Evolutionary conservation across 352 stramenopile species (phyloP), one percentile per base, ranked within the genome.

Genomic region (Phytophthora syringae): DNA sequence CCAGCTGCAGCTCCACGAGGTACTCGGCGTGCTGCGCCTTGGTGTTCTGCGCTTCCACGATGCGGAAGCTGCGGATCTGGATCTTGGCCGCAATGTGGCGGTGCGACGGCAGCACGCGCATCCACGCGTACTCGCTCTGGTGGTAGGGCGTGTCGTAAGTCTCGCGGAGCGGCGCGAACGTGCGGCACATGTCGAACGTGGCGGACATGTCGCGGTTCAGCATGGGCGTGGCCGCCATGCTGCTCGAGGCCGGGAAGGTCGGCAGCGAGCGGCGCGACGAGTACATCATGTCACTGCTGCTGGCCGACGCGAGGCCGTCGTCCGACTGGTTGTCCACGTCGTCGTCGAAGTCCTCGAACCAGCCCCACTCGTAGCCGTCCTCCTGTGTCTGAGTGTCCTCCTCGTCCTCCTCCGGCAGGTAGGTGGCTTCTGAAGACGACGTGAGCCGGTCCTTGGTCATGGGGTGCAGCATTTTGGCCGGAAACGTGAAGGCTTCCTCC

Each of bases 311-410:
- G n/a, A 61, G 47, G 10, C 60, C 63, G 49, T 58, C 59, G 36
- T 70, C 64, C 45, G 45, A 74, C 3, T 55, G 43, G 40, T 66
- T 50, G 36, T 86, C 79, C 3, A 70, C 70, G 51, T 83, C 70
- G 32, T 94, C 75, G 36, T 93, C 84, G 68, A 93, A 91, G 67
- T 94, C 81, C 64, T 94, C 80, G 45, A 94, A 94, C 85, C 85
- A 93, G 28, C 85, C 85, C 86, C 86, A 94, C 42, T 86, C 86
- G 44, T 82, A 88, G 50, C 70, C 53, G 15, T 61, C 64, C 32
- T 68, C 59, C 9, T 70, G 58, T 3, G 60, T 68, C 30, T 72
- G 45, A 34, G 52, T 68, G 25, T 76, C 43, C 15, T 83, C 69
- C 4, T 88, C 74, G 39, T 88, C 74, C 7, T 32, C 27, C 9